phyloP scores from a whole-genome alignment of 2,329 filamentous ascomycete species.

The Aspergillus vadensis region DNA sequence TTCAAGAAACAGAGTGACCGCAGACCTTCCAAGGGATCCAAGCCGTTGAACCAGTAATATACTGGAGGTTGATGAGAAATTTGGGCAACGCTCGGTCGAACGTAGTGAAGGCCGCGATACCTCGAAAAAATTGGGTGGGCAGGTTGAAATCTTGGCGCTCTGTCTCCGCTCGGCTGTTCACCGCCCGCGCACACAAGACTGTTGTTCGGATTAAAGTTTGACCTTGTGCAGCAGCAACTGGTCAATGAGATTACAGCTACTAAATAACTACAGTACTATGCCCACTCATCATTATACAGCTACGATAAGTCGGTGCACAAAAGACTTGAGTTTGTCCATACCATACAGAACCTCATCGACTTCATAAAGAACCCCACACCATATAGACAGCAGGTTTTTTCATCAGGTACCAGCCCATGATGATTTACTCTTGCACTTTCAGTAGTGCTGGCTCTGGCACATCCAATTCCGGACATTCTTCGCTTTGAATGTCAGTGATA shows the following conservation, averaged over 20 bases:
- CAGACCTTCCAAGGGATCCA: conserved; percentile 1
- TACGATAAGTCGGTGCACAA: neutral
- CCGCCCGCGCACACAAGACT: conserved; percentile 17
- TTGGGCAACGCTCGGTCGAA: conserved; percentile 18
- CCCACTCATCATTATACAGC: neutral
- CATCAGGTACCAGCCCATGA: conserved; percentile 3
- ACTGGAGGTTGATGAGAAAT: conserved; percentile 15
- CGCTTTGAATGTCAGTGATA: conserved; percentile 29
- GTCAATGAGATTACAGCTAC: neutral
- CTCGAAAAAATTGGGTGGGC: conserved; percentile 43
- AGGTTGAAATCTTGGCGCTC: conserved; percentile 42
- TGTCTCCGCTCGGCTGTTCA: conserved; percentile 36
- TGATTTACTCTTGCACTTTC: conserved; percentile 22
- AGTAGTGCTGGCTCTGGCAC: conserved; percentile 8
- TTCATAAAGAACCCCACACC: neutral
- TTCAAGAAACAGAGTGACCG: conserved; percentile 11
- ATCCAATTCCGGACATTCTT: conserved; percentile 32
- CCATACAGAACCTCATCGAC: neutral
- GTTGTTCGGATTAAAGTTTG: neutral
- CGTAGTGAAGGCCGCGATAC: conserved; percentile 27
- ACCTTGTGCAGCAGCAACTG: neutral
- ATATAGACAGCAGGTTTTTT: neutral
- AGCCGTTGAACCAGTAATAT: conserved; percentile 10
- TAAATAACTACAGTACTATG: too few relatives aligned
- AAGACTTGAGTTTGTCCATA: neutral